Percentiles rank a stretch among this genome's conserved stretches.
phyloP scores from a whole-genome alignment of 2,329 filamentous ascomycete genomes.

The Stagonosporopsis vannaccii region DNA sequence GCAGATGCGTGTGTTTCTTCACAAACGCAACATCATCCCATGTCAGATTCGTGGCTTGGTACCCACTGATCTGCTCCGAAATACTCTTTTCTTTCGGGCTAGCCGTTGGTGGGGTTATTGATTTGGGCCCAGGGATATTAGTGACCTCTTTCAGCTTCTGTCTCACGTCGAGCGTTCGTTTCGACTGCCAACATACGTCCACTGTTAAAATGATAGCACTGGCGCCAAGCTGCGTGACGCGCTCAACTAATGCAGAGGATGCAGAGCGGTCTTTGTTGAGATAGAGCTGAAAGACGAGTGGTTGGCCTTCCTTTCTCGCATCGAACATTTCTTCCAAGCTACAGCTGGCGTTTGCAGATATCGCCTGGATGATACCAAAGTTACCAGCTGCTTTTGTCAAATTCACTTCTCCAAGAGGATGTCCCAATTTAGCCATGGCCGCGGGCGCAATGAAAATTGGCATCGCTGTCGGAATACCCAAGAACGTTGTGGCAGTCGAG shows the following conservation, averaged over 20 bases:
- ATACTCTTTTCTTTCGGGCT: neutral
- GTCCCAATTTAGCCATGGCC: slow-evolving; percentile 7
- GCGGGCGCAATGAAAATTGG: slow-evolving; percentile 12
- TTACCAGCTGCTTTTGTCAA: slow-evolving; percentile 4
- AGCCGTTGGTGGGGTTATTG: neutral
- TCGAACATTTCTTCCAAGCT: slow-evolving; percentile 9
- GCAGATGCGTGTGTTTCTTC: slow-evolving; percentile 5
- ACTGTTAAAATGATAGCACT: slow-evolving; percentile 10
- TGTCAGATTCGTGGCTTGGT: slow-evolving; percentile 8
- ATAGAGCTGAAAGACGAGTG: slow-evolving; percentile 9
- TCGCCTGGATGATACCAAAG: neutral
- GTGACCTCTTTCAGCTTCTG: slow-evolving; percentile 1
- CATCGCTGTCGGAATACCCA: slow-evolving; percentile 3
- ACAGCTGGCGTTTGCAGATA: slow-evolving; percentile 8
- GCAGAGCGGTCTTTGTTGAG: slow-evolving; percentile 9
- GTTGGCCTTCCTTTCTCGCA: slow-evolving; percentile 1
- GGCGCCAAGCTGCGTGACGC: slow-evolving; percentile 7
- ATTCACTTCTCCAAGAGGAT: slow-evolving; percentile 8
- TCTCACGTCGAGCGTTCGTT: slow-evolving; percentile 9
- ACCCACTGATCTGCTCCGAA: slow-evolving; percentile 9
- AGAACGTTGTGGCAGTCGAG: slow-evolving; percentile 3
- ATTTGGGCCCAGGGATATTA: neutral
- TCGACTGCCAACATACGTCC: slow-evolving; percentile 11
- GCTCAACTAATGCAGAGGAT: slow-evolving; percentile 4
- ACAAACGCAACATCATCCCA: slow-evolving; percentile 6